Evolutionary conservation across 2,329 filamentous ascomycete genomes (phyloP), one percentile per base, ranked within the genome.

Genomic region (Coniochaeta prunicola): DNA sequence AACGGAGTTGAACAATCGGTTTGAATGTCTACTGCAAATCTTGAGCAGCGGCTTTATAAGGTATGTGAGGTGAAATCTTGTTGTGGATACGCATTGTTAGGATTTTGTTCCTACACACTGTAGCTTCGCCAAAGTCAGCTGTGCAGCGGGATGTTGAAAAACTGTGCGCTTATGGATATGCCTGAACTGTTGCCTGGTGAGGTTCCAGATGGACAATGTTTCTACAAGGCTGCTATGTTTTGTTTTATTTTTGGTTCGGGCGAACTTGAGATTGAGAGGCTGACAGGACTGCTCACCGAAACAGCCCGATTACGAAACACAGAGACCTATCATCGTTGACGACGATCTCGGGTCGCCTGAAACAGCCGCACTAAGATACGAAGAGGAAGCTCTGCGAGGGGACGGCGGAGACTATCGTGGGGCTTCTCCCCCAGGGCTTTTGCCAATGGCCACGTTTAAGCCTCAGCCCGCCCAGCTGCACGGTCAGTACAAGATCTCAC

Each of bases 391-490:
- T 48, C 77, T 75, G 63, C 76, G 76, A 74, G 77, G 74, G 64
- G 79, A 77, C 76, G 79, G 79, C 68, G 78, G 78, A 72, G 77
- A 76, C 73, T 76, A 76, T 72, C 74, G 73, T 68, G 77, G 78
- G 80, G 84, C 79, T 75, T 84, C 77, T 76, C 79, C 80, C 71
- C 78, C 72, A 72, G 73, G 76, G 72, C 73, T 86, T 68, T 77
- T 90, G 76, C 86, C 88, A 75, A 92, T 92, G 89, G 88, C 90
- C 74, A 87, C 87, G 76, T 92, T 91, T 80, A 96, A 96, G 76
- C 76, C 85, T 60, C 85, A 89, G 73, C 80, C 86, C 75, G 81
- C 88, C 73, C 88, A 88, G 73, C 83, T 92, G 78, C 89, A 93
- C 76, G 89, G 92, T 96, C 79, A 78, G 91, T 87, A 56, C 48